Percentiles rank a stretch among this genome's conserved stretches.
Evolutionary conservation across 352 stramenopile genomes (phyloP).

Genomic region (Phytopythium chamaehyphon): DNA sequence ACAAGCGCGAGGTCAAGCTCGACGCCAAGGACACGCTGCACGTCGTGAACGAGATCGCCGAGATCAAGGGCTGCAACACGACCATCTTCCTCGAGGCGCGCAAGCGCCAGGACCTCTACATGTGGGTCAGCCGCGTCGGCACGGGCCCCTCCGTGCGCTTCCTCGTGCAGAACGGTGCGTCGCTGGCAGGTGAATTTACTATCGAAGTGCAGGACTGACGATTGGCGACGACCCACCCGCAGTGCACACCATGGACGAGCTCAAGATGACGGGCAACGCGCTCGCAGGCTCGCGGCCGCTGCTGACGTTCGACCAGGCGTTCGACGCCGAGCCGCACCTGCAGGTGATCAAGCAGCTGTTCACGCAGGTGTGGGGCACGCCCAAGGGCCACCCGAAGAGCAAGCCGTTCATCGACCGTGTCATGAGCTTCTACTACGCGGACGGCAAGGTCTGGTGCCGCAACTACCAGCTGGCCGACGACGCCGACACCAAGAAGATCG

Average conservation of each 20-base stretch:
- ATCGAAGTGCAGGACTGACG: neutral
- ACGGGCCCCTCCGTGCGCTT: conserved; percentile 97
- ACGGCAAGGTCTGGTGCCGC: conserved; percentile 97
- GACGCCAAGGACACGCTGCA: conserved; percentile 92
- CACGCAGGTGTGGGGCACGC: conserved; percentile 93
- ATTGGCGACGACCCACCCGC: neutral
- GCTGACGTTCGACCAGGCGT: conserved; percentile 96
- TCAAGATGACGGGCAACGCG: conserved; percentile 99
- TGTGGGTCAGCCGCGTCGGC: conserved; percentile 96
- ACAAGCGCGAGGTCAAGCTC: conserved; percentile 99
- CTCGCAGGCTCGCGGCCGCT: conserved; percentile 96
- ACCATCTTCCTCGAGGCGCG: conserved; percentile 96
- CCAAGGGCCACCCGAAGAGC: conserved; percentile 98
- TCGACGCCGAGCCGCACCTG: conserved; percentile 89
- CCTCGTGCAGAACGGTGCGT: conserved; percentile 94
- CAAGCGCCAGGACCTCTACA: conserved; percentile 98
- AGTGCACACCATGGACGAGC: conserved; percentile 99
- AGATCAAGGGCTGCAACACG: conserved; percentile 98
- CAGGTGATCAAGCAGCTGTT: conserved; percentile 97
- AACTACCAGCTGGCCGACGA: conserved; percentile 95
- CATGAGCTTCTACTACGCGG: conserved; percentile 95
- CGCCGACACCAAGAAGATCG: conserved; percentile 90
- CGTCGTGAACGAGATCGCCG: conserved; percentile 98
- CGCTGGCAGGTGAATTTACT: neutral
- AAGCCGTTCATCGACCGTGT: conserved; percentile 99